Evolutionary conservation across 495 filamentous ascomycete genomes (phyloP), one percentile per base, ranked within the genome.

Genomic region (Tuber brumale): DNA sequence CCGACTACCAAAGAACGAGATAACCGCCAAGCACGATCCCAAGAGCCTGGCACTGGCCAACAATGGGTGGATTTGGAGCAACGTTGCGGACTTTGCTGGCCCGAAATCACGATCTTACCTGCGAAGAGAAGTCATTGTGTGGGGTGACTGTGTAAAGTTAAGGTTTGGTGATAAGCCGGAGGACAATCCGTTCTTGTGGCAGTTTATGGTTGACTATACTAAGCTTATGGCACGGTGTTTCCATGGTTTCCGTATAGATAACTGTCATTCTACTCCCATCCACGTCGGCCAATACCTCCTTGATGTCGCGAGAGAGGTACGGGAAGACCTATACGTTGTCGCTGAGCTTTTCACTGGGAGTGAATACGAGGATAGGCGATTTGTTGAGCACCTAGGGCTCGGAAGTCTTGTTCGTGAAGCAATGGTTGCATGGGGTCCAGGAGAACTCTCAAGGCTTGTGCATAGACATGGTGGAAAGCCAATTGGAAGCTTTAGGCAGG

Each of bases 1-100:
- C 8, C 90, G 96, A 23, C 88, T 99, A 37, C 93, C 95, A 3
- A 82, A 87, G 44, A 97, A 97, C 77, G 89, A 92, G 9, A 87
- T 86, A 43, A 97, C 96, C 0, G 88, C 88, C 76, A 91, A 92
- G 83, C 91, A 97, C 81, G 89, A 90, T 69, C 86, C 89, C 3
- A 92, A 92, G 75, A 90, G 92, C 70, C 85, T 98, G 46, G 93
- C 93, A 5, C 85, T 99, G 27, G 94, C 91, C 44, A 97, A 97
- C 85, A 99, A 99, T 82, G 96, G 96, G 75, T 99, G 96, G 96
- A 93, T 98, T 31, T 99, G 96, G 96, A 94, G 93, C 77, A 94
- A 95, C 21, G 88, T 98, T 85, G 89, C 92, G 39, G 96, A 99
- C 84, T 95, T 97, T 83, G 96, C 96, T 27, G 96, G 96, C 0